These are phyloP conservation scores for Mixia osmundae DNA, from an alignment of 1,284 basidiomycete species.

Conservation along the genomic window DNA sequence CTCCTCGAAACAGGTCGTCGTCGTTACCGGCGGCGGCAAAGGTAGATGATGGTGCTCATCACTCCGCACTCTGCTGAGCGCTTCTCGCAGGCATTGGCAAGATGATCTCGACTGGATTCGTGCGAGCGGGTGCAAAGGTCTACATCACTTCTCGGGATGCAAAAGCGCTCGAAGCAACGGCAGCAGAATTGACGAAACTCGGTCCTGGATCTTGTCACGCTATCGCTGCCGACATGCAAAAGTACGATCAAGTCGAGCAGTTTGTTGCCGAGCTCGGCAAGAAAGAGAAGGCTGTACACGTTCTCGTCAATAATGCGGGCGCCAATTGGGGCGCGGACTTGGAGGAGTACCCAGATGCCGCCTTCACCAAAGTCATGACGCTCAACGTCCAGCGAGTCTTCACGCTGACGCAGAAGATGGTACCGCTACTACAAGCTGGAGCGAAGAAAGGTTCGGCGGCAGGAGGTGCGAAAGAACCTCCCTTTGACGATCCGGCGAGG, in stretches of 20 bases:
- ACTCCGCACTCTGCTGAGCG: not conserved
- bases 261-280: conserved; percentile 31
- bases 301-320: conserved; percentile 45
- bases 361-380: conserved; percentile 36
- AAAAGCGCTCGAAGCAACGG: conserved; percentile 34
- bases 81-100: conserved; percentile 35
- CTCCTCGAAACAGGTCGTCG: conserved; percentile 39
- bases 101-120: conserved; percentile 44
- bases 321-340: conserved; percentile 37
- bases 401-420: conserved; percentile 39
- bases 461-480: conserved; percentile 22
- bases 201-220: conserved; percentile 36
- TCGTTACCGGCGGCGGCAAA: conserved; percentile 37
- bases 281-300: conserved; percentile 33
- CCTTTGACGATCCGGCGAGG: conserved; percentile 15
- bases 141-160: conserved; percentile 42
- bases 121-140: conserved; percentile 42
- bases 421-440: conserved; percentile 35
- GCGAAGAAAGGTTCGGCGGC: conserved; percentile 26
- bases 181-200: conserved; percentile 31
- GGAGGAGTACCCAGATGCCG: conserved; percentile 29
- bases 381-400: conserved; percentile 46
- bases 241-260: conserved; percentile 33
- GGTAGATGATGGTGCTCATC: conserved; percentile 11
- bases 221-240: conserved; percentile 37